phyloP scores from a whole-genome alignment of 495 filamentous ascomycete genomes.

The Sphaerosporella brunnea region DNA sequence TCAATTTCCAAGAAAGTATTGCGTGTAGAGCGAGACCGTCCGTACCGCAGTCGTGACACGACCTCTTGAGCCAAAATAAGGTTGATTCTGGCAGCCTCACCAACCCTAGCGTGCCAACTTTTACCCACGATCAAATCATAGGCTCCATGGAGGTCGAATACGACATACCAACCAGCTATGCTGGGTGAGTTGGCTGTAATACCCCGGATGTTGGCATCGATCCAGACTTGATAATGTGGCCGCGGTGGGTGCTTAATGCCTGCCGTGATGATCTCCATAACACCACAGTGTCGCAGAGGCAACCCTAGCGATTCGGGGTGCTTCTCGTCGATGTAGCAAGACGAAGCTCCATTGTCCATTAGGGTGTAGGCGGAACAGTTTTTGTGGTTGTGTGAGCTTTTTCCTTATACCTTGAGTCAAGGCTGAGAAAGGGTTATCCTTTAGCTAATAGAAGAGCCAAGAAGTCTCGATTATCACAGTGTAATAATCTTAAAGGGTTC shows the following conservation, averaged over 20 bases:
- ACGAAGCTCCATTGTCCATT: too few relatives aligned
- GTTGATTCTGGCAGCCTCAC: not conserved
- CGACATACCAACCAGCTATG: too few relatives aligned
- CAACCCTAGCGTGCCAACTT: not conserved
- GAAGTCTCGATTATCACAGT: too few relatives aligned
- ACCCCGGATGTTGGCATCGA: not conserved
- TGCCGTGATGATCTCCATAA: not conserved
- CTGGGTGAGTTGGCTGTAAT: not conserved
- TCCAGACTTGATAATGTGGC: not conserved
- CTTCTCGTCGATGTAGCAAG: not conserved
- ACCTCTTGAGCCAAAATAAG: not conserved
- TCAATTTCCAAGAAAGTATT: not conserved
- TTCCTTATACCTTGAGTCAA: too few relatives aligned
- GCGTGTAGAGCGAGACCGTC: not conserved
- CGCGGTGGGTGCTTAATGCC: not conserved
- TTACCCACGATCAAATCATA: too few relatives aligned
- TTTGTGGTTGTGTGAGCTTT: too few relatives aligned
- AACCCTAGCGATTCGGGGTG: not conserved
- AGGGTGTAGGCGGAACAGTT: not conserved
- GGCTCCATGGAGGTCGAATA: too few relatives aligned
- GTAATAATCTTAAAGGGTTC: too few relatives aligned
- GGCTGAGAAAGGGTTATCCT: too few relatives aligned
- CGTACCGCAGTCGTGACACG: too few relatives aligned
- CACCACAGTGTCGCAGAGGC: not conserved
- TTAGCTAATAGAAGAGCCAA: too few relatives aligned